Conservation (phyloP, 495 filamentous ascomycete genomes). For the Tuber indicum region DNA sequence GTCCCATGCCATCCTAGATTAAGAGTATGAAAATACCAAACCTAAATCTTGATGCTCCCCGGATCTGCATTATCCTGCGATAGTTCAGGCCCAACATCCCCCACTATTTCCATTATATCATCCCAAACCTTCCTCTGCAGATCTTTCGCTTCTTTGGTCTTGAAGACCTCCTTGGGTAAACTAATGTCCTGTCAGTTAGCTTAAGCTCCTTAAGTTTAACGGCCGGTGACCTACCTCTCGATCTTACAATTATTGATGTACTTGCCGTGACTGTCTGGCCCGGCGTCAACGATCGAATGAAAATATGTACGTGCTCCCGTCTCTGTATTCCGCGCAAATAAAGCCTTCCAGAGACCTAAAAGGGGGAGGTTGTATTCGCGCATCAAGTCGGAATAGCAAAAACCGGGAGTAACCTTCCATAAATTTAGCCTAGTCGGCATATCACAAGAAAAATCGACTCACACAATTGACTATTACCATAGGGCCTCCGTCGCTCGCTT, state of each 20-base stretch:
- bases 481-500: constrained; percentile 2
- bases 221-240: constrained; percentile 7
- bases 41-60: neutral
- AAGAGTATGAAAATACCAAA: neutral
- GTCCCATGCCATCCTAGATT: neutral
- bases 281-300: constrained; percentile 38
- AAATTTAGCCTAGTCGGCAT: neutral
- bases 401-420: constrained; percentile 47
- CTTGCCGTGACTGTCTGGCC: constrained; percentile 47
- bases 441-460: neutral
- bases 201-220: neutral
- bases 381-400: constrained; percentile 48
- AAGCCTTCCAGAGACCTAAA: neutral
- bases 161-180: constrained; percentile 33
- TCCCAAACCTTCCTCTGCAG: constrained; percentile 51
- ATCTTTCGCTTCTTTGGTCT: constrained; percentile 43
- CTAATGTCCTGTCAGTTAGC: neutral
- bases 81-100: constrained; percentile 26
- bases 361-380: constrained; percentile 37
- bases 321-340: constrained; percentile 48
- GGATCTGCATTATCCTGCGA: neutral
- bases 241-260: constrained; percentile 46
- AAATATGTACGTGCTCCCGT: constrained; percentile 49
- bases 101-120: constrained; percentile 51
- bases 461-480: constrained; percentile 50